Evolutionary conservation across 225 moss, liverwort and hornwort species (phyloP).

Genomic region (Sphagnum contortum): DNA sequence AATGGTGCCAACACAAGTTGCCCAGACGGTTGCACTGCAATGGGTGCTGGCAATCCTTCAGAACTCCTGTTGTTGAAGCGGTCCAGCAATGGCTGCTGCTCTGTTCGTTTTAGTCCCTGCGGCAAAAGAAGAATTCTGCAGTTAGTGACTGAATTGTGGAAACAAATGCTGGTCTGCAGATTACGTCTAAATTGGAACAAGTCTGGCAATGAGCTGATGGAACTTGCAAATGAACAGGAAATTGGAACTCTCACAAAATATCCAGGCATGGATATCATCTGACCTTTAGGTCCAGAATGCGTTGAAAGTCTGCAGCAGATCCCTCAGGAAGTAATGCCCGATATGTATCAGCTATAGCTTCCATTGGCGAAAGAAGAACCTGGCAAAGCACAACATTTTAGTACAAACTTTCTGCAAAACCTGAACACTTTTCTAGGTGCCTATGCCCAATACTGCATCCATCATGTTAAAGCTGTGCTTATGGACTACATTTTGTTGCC

Average conservation of each 20-base stretch:
- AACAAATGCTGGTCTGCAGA: too few species aligned
- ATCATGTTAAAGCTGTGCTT: too few species aligned
- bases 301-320: conserved; percentile 81
- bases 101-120: conserved; percentile 84
- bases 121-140: neutral
- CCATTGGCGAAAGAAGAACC: conserved; percentile 97
- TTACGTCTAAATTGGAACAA: too few species aligned
- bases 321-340: conserved; percentile 95
- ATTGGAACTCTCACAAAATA: neutral
- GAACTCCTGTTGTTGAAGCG: conserved; percentile 67
- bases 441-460: too few species aligned
- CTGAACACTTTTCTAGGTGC: too few species aligned
- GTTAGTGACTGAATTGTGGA: too few species aligned
- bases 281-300: conserved; percentile 96
- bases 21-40: conserved; percentile 5
- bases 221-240: too few species aligned
- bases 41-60: conserved; percentile 42
- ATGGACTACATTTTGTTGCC: too few species aligned
- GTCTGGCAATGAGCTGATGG: too few species aligned
- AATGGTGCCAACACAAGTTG: conserved; percentile 5
- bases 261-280: conserved; percentile 1
- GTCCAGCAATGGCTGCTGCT: conserved; percentile 93
- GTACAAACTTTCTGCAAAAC: too few species aligned
- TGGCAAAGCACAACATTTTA: conserved; percentile 12
- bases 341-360: conserved; percentile 98